Base-by-base conservation (phyloP, 164 flowering plant species). In the Malania oleifera region DNA sequence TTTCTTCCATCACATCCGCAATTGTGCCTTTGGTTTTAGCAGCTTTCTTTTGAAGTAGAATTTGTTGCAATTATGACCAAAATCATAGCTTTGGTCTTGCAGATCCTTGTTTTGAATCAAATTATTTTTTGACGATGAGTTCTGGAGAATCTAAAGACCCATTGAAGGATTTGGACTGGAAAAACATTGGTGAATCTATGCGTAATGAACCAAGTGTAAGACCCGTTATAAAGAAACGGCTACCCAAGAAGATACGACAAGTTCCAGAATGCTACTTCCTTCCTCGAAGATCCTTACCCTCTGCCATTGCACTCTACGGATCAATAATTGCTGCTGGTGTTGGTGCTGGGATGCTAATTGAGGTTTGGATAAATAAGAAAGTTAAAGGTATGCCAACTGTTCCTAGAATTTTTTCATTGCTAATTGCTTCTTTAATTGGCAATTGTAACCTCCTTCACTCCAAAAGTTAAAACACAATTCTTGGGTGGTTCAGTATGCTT, bases 281-380 rank as follows among this genome's bases (percentile, higher is more conserved):
- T 66, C 92, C 97, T 39, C 79, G 95, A 35, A 75, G 75, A 60
- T 77, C 97, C 25, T 3, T 78, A 23, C 83, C 90, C 25, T 71
- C 74, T n/a, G 63, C 81, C 39, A 67, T 90, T 52, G 84, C 80
- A 1, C 63, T 82, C 44, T 90, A 77, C 69, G 92, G 95, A 26
- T 61, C 89, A 20, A 73, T 71, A 54, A 73, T 78, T 60, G 93
- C 76, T 25, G 95, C 85, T 22, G 95, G 97, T 47, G 56, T 90
- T 68, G 95, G 92, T 57, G 89, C 91, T 17, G 97, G 95, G 22
- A 90, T 90, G 92, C 72, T 90, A 41, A 57, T 80, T 29, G 97
- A 90, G 67, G 43, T 66, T 12, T 87, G 95, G 95, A 81, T 86
- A 23, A 75, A 90, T 62, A 87, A 85, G 76, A 87, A 87, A 60